These are phyloP conservation scores for Wickerhamiella spandovensis DNA, from an alignment of 805 yeast species.

Conservation along the genomic window DNA sequence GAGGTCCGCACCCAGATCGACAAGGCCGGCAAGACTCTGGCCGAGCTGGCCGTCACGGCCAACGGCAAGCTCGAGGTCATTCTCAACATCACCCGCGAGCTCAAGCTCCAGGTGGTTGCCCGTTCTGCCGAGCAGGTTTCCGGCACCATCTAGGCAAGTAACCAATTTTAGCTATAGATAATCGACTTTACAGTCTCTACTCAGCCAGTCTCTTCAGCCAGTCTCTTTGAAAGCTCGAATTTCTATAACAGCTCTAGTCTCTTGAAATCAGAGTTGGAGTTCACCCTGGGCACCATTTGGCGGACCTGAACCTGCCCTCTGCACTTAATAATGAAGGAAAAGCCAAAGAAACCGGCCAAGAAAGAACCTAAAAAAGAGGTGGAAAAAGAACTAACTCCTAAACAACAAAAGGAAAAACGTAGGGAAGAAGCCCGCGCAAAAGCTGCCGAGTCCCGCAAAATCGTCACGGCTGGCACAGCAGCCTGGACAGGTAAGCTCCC, in stretches of 20 bases:
- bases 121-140: conserved; percentile 19
- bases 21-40: conserved; percentile 61
- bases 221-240: no score
- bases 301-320: no score
- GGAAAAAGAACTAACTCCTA: conserved; percentile 17
- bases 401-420: conserved; percentile 22
- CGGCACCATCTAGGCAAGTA: conserved; percentile 12
- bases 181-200: no score
- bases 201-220: no score
- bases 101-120: conserved; percentile 49
- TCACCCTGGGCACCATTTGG: no score
- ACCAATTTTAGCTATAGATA: no score
- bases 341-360: conserved; percentile 13
- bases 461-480: conserved; percentile 46
- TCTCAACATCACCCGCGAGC: conserved; percentile 51
- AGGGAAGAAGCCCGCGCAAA: conserved; percentile 26
- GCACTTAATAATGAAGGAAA: conserved; percentile 11
- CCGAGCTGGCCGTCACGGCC: conserved; percentile 63
- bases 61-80: conserved; percentile 53
- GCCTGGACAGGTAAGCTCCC: conserved; percentile 97
- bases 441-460: conserved; percentile 21
- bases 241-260: no score
- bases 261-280: no score
- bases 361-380: conserved; percentile 6
- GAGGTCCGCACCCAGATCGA: conserved; percentile 60